phyloP scores from a whole-genome alignment of 495 filamentous ascomycete genomes.

The Aeminium ludgeri region DNA sequence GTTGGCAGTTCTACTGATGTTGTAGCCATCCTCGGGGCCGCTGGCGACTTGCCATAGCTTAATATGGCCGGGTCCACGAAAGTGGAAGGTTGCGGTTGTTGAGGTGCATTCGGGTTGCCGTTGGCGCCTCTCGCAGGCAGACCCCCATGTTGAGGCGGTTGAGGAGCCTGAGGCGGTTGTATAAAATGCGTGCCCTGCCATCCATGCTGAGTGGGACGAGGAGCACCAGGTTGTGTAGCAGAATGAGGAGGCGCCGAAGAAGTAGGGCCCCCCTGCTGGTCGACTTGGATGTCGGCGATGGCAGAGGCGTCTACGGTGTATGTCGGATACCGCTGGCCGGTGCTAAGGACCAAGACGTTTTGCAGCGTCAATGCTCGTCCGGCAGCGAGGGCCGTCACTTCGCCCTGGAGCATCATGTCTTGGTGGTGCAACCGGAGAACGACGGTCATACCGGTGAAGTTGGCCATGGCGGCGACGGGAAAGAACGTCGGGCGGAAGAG shows the following conservation, averaged over 20 bases:
- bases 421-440: slow-evolving; percentile 56
- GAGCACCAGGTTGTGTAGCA: background rate
- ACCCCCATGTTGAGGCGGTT: background rate
- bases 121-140: background rate
- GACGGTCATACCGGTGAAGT: slow-evolving; percentile 67
- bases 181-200: background rate
- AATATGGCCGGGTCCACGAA: slow-evolving; percentile 29
- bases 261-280: slow-evolving; percentile 1
- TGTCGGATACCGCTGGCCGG: slow-evolving; percentile 29
- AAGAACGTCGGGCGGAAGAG: no score
- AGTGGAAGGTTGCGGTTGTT: slow-evolving; percentile 5
- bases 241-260: slow-evolving; percentile 1
- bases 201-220: background rate
- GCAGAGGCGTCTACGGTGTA: slow-evolving; percentile 38
- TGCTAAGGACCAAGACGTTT: slow-evolving; percentile 37
- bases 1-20: slow-evolving; percentile 19
- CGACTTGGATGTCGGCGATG: slow-evolving; percentile 42
- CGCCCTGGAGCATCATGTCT: slow-evolving; percentile 49
- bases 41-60: slow-evolving; percentile 21
- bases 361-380: slow-evolving; percentile 57
- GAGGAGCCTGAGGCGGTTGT: background rate
- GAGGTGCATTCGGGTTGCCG: slow-evolving; percentile 1
- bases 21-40: slow-evolving; percentile 1
- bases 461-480: slow-evolving; percentile 33
- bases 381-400: slow-evolving; percentile 51